These are phyloP conservation scores for Bipolaris sorokiniana DNA, from an alignment of 2,329 filamentous ascomycete species.

Conservation along the genomic window DNA sequence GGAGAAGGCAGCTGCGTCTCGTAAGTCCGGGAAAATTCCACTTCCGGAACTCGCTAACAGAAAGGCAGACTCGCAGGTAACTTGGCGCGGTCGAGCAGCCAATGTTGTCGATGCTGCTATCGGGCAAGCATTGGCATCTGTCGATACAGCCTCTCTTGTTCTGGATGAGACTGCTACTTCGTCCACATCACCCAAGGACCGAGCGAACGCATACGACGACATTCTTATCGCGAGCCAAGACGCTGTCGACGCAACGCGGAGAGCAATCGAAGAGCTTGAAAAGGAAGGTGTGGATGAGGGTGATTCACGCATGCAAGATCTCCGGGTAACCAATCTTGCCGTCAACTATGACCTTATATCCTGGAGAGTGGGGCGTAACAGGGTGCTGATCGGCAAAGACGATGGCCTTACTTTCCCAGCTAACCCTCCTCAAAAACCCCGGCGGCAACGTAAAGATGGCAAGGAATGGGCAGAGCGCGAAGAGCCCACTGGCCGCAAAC, in stretches of 20 bases:
- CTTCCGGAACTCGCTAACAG: slow-evolving; percentile 12
- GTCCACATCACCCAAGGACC: slow-evolving; percentile 63
- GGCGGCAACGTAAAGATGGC: slow-evolving; percentile 56
- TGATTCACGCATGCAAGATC: slow-evolving; percentile 85
- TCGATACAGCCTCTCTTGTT: slow-evolving; percentile 62
- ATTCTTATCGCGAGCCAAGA: slow-evolving; percentile 91
- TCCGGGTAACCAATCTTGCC: slow-evolving; percentile 90
- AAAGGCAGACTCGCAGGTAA: slow-evolving; percentile 64
- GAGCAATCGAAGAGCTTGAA: slow-evolving; percentile 87
- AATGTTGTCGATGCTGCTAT: slow-evolving; percentile 93
- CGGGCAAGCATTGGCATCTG: slow-evolving; percentile 77
- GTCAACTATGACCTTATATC: slow-evolving; percentile 94
- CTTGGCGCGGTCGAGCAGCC: slow-evolving; percentile 85
- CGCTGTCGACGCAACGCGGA: slow-evolving; percentile 89
- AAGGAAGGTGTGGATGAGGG: slow-evolving; percentile 83
- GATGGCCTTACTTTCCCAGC: slow-evolving; percentile 71
- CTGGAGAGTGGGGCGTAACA: slow-evolving; percentile 92
- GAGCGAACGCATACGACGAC: slow-evolving; percentile 87
- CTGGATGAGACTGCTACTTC: slow-evolving; percentile 54
- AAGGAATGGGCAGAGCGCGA: slow-evolving; percentile 59
- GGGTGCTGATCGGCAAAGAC: slow-evolving; percentile 80
- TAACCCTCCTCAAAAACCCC: slow-evolving; percentile 61
- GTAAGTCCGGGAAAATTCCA: slow-evolving; percentile 47
- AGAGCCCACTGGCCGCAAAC: slow-evolving; percentile 74
- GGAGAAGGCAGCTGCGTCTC: slow-evolving; percentile 57